Evolutionary conservation across 1,284 basidiomycete species (phyloP), one percentile per base, ranked within the genome.

Genomic region (Moniliella sp.): DNA sequence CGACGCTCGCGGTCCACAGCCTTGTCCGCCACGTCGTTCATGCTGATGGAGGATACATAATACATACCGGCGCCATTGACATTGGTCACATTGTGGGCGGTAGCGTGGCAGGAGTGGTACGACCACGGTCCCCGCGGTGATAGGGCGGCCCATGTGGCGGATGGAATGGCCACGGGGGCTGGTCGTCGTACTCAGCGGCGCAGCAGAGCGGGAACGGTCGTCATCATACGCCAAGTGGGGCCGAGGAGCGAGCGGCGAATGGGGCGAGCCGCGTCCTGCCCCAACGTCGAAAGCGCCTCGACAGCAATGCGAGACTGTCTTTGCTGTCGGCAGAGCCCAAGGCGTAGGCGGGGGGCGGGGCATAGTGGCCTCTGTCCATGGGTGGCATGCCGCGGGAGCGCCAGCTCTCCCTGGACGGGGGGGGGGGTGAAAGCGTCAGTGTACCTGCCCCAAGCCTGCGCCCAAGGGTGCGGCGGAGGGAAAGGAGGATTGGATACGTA

Each of bases 101-200:
- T n/a, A n/a, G n/a, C n/a, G n/a, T n/a, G n/a, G n/a, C n/a, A n/a
- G 18, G 5, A 14, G n/a, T 5, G 4, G 17, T 12, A 9, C 12
- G 18, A 27, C 21, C 10, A 11, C 23, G 9, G 37, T 28, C 30
- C 27, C 37, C 42, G 16, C 13, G 36, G 13, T 36, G 35, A 4
- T 38, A 33, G 21, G 37, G 32, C 17, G 35, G 16, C 38, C 33
- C 27, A 40, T 34, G 21, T 7, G 8, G 21, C 21, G 21, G 21
- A 23, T 23, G n/a, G 7, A 23, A 7, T 7, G 8, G 21, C 21
- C 8, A 7, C 7, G n/a, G n/a, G 21, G 21, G 21, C 21, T 23
- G 8, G n/a, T 7, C n/a, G 21, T 23, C 8, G 21, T 7, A 7
- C 21, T 23, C 21, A 23, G n/a, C 21, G n/a, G 21, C 8, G n/a